phyloP scores from a whole-genome alignment of 108 stramenopile genomes.

The Nannochloropsis gaditana region DNA sequence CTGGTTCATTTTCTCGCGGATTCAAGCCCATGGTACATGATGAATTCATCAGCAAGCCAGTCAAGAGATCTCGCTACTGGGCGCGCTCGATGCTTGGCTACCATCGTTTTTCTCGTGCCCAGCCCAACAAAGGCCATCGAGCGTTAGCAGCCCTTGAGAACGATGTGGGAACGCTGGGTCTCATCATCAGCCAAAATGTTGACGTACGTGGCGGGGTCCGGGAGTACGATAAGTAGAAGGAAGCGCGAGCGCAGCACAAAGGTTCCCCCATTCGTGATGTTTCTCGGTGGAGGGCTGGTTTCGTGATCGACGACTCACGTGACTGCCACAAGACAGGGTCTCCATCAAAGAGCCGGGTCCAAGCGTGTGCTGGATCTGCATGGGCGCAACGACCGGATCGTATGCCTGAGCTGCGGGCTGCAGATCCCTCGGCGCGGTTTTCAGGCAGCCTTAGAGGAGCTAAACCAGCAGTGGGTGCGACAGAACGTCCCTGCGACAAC shows the following conservation, averaged over 20 bases:
- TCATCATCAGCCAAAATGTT: slow-evolving; percentile 46
- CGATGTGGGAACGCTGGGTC: slow-evolving; percentile 60
- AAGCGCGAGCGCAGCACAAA: too few species aligned
- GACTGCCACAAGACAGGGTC: slow-evolving; percentile 29
- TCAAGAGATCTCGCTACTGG: slow-evolving; percentile 84
- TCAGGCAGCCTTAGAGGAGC: slow-evolving; percentile 61
- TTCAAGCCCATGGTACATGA: slow-evolving; percentile 95
- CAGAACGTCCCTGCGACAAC: slow-evolving; percentile 23
- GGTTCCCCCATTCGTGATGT: too few species aligned
- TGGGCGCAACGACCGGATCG: slow-evolving; percentile 67
- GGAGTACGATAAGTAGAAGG: too few species aligned
- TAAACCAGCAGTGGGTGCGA: slow-evolving; percentile 57
- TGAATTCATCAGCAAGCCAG: slow-evolving; percentile 69
- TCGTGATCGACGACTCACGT: too few species aligned
- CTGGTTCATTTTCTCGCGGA: slow-evolving; percentile 82
- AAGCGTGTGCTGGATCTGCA: slow-evolving; percentile 79
- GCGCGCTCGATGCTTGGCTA: slow-evolving; percentile 82
- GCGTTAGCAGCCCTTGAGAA: slow-evolving; percentile 75
- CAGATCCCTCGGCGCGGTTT: slow-evolving; percentile 62
- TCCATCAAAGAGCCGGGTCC: slow-evolving; percentile 77
- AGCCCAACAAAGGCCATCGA: slow-evolving; percentile 75
- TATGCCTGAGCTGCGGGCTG: slow-evolving; percentile 78
- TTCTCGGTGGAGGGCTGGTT: too few species aligned
- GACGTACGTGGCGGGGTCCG: not conserved
- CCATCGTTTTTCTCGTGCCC: slow-evolving; percentile 61